These are phyloP conservation scores for Capsicum rhomboideum DNA, from an alignment of 257 asterid genomes.

Conservation along the genomic window DNA sequence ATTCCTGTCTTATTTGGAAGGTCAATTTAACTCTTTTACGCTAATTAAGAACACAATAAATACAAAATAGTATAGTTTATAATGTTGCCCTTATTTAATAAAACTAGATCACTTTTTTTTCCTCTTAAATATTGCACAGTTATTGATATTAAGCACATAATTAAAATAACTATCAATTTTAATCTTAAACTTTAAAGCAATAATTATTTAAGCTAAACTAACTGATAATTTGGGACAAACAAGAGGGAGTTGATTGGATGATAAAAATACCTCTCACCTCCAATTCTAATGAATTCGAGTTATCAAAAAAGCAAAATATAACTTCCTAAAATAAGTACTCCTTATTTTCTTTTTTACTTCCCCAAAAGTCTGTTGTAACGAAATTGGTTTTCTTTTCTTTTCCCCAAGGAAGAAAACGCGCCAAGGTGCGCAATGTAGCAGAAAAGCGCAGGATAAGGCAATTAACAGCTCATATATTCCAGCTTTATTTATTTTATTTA, in stretches of 20 bases:
- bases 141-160: background rate
- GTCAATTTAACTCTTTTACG: background rate
- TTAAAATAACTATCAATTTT: background rate
- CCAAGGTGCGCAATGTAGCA: slow-evolving; percentile 4
- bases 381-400: too few relatives aligned
- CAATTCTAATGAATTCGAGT: accelerated
- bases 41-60: background rate
- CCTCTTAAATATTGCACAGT: background rate
- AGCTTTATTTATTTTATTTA: background rate
- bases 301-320: background rate
- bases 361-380: too few relatives aligned
- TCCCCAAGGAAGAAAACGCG: background rate
- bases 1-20: background rate
- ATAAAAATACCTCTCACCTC: too few relatives aligned
- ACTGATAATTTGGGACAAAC: background rate
- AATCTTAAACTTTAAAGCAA: background rate
- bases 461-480: slow-evolving; percentile 24
- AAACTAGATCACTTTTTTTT: background rate
- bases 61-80: background rate
- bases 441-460: slow-evolving; percentile 3
- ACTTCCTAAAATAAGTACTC: too few relatives aligned
- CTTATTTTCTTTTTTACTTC: too few relatives aligned
- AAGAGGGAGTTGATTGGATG: background rate
- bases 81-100: background rate
- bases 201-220: background rate